These are phyloP conservation scores for Prunella vulgaris DNA, from an alignment of 257 asterid genomes.

Conservation along the genomic window DNA sequence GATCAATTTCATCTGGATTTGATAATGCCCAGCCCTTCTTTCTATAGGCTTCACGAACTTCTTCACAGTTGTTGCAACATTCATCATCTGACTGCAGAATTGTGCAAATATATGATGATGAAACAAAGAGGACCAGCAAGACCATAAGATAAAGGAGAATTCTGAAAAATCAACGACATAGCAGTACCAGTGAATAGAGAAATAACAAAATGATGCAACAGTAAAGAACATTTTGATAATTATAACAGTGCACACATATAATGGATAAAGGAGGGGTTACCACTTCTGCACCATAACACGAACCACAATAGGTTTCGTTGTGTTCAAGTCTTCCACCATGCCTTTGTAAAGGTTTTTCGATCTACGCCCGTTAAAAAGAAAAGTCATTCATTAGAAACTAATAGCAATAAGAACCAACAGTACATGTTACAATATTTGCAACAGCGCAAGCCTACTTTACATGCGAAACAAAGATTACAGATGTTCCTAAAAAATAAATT, in stretches of 20 bases:
- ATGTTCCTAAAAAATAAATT: conserved; percentile 6
- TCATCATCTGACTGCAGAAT: conserved; percentile 71
- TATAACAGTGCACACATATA: conserved; percentile 4
- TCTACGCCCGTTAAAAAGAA: conserved; percentile 38
- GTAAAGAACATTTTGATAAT: neutral
- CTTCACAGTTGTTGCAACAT: conserved; percentile 93
- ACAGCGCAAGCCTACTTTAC: neutral
- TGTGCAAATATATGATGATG: conserved; percentile 19
- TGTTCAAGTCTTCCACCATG: conserved; percentile 98
- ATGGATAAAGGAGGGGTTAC: conserved; percentile 35
- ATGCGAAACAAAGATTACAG: neutral
- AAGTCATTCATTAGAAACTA: conserved; percentile 18
- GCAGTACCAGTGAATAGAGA: neutral
- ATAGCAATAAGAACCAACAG: neutral
- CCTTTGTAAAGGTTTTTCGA: conserved; percentile 77
- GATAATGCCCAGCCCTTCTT: conserved; percentile 93
- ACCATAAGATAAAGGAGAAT: neutral
- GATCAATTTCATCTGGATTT: conserved; percentile 81
- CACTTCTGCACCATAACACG: conserved; percentile 93
- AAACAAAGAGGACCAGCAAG: conserved; percentile 14
- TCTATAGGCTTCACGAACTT: conserved; percentile 96
- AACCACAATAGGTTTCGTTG: conserved; percentile 98
- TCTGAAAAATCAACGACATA: neutral
- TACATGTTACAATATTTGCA: neutral
- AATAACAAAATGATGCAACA: conserved; percentile 1